Evolutionary conservation across 2,329 filamentous ascomycete species (phyloP).

Genomic region (Ascochyta viciae-villosae): DNA sequence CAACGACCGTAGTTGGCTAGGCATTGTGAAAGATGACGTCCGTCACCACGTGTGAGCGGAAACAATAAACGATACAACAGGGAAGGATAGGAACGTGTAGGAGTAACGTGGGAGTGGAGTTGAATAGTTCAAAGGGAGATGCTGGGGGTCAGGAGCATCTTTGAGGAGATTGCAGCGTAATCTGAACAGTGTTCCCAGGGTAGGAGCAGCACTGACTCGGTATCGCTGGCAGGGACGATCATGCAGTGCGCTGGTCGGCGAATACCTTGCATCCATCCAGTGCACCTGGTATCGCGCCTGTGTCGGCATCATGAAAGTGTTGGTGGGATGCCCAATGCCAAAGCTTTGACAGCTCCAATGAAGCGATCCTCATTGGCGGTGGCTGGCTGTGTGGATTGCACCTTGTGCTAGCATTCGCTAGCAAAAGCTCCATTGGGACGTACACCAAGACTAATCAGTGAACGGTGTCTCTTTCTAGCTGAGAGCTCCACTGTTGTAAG

Average conservation of each 20-base stretch:
- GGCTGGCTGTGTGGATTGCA: constrained; percentile 21
- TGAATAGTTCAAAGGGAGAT: neutral
- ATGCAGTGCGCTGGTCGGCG: constrained; percentile 25
- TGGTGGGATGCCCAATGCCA: constrained; percentile 13
- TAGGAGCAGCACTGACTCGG: constrained; percentile 2
- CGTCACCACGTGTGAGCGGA: constrained; percentile 4
- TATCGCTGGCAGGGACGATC: constrained; percentile 21
- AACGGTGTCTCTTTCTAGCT: constrained; percentile 1
- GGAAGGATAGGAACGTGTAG: neutral
- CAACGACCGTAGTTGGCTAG: constrained; percentile 51
- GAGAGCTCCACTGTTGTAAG: constrained; percentile 11
- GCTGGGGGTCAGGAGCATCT: constrained; percentile 1
- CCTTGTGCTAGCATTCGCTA: constrained; percentile 21
- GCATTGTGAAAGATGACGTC: constrained; percentile 27
- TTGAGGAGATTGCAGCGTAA: constrained; percentile 3
- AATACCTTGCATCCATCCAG: constrained; percentile 15
- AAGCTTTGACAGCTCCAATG: constrained; percentile 15
- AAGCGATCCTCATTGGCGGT: constrained; percentile 23
- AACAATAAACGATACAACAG: neutral
- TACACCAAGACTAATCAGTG: constrained; percentile 11
- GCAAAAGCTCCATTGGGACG: constrained; percentile 9
- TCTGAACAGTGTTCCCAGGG: neutral
- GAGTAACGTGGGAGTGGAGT: neutral
- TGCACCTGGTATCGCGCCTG: constrained; percentile 12
- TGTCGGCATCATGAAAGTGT: constrained; percentile 8